Base-by-base conservation (phyloP, 768 basidiomycete genomes). In the Suillus fuscotomentosus region DNA sequence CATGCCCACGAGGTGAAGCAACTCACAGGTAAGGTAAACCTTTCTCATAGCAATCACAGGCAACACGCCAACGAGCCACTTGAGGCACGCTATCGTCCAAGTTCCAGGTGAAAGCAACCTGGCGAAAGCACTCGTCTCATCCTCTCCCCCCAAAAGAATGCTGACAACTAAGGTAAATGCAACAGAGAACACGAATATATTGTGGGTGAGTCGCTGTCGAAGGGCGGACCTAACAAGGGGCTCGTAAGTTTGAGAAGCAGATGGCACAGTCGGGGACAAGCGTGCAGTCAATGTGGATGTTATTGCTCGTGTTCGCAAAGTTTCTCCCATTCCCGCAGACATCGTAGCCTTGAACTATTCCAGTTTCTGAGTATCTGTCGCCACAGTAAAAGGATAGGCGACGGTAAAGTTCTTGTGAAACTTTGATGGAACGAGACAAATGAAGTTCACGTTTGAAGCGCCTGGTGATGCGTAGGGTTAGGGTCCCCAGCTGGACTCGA, bases 181-280 rank as follows among this genome's bases (percentile, higher is more conserved):
- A 0, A 77, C 78, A 41, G 88, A 85, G 41, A 79, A 80, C 10
- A 81, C 72, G 64, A 92, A 84, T 39, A 88, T 81, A 64, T 77
- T 78, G 67, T 81, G 79, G 27, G 83, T 76, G 8, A 91, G 83
- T 47, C 90, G 84, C 69, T 86, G 85, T 60, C 80, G 83, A 54
- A 92, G 81, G 6, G 88, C 80, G 3, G 82, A 75, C 70, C 88
- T 90, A 2, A 87, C 83, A 53, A 86, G 82, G 10, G 89, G 89
- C 67, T 90, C 88, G 71, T 87, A 92, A 1, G 80, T 75, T 67
- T 86, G 82, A 6, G 82, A 76, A 2, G 90, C 74, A 0, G 87
- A 80, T 0, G 89, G 88, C 6, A 91, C 75, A 1, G 82, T 76
- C 0, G 86, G 85, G 2, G 87, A 75, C 0, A 86, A 76, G 59